A percentile compares a stretch with the other conserved stretches of the same genome.
phyloP scores from a whole-genome alignment of 495 filamentous ascomycete genomes.

The Astrocystis sublimbata region DNA sequence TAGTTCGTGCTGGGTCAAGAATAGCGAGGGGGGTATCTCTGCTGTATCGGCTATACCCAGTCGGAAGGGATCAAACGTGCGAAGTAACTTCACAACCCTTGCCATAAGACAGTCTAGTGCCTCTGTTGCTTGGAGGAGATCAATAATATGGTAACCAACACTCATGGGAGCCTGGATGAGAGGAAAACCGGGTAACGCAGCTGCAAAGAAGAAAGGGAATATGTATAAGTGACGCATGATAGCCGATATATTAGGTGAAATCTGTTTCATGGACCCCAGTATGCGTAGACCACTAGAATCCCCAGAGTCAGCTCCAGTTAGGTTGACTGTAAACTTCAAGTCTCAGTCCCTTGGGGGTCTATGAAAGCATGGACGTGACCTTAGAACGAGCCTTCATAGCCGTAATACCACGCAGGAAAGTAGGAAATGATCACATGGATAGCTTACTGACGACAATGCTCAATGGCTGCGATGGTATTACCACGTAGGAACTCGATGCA shows the following conservation, averaged over 20 bases:
- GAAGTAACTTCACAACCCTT: slow-evolving; percentile 28
- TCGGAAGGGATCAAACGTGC: slow-evolving; percentile 27
- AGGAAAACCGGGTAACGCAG: slow-evolving; percentile 28
- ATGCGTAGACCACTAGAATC: slow-evolving; percentile 40
- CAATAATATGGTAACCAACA: slow-evolving; percentile 1
- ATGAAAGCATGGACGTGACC: too few relatives aligned
- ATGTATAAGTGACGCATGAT: slow-evolving; percentile 27
- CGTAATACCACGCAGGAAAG: too few relatives aligned
- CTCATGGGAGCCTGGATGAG: slow-evolving; percentile 7
- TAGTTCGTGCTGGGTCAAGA: neutral
- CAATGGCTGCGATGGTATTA: slow-evolving; percentile 42
- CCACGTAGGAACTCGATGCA: slow-evolving; percentile 56
- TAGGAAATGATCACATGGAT: too few relatives aligned
- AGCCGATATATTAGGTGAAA: slow-evolving; percentile 16
- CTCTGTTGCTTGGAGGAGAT: neutral
- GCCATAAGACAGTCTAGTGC: slow-evolving; percentile 21
- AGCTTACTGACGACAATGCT: slow-evolving; percentile 43
- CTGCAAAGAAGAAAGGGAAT: slow-evolving; percentile 32
- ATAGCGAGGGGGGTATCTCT: neutral
- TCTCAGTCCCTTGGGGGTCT: too few relatives aligned
- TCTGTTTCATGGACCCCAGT: slow-evolving; percentile 26
- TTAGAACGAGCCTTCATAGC: too few relatives aligned
- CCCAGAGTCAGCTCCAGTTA: too few relatives aligned
- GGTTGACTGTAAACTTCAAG: too few relatives aligned
- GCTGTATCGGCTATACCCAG: slow-evolving; percentile 11